Evolutionary conservation across 148 eudicot species (phyloP), one percentile per base, ranked within the genome.

Genomic region (Spergularia marina): DNA sequence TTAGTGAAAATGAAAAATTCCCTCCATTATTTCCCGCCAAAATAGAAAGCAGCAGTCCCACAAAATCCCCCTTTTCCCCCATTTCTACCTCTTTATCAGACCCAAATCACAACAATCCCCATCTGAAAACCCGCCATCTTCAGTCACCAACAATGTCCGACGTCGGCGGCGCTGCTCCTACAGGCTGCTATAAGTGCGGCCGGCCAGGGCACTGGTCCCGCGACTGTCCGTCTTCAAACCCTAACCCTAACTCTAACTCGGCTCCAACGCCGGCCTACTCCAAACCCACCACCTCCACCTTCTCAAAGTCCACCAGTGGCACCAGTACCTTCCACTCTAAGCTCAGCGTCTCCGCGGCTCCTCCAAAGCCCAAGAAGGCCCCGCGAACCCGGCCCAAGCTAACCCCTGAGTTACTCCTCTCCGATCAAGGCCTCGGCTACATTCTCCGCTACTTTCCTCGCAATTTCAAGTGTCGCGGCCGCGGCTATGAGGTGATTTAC

Each of bases 171-270:
- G 84, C 89, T 15, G 91, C 86, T 9, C 97, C 99, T 9, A 95
- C 99, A 0, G 99, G 99, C 0, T 95, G 99, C 83, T 95, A 86
- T 89, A 92, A 95, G 81, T 95, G 99, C 84, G 99, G 99, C 57
- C 90, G 92, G 2, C 97, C 99, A 1, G 99, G 99, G 10, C 99
- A 95, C 82, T 95, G 99, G 97, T 90, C 99, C 18, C 91, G 98
- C 52, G 99, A 95, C 80, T 95, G 97, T 73, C 97, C 94, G 23
- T 84, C 82, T 30, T 3, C 86, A 52, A 73, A 82, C 74, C 61
- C 82, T 60, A 75, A 72, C 78, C 47, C 80, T 71, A 73, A 74
- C 39, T 17, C 71, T 13, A 68, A 68, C 74, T 47, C 78, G 8
- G 20, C 72, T 62, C 44, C 77, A 15, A 54, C 53, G 18, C 7